phyloP scores from a whole-genome alignment of 2,329 filamentous ascomycete species.

The Fusarium sp. region DNA sequence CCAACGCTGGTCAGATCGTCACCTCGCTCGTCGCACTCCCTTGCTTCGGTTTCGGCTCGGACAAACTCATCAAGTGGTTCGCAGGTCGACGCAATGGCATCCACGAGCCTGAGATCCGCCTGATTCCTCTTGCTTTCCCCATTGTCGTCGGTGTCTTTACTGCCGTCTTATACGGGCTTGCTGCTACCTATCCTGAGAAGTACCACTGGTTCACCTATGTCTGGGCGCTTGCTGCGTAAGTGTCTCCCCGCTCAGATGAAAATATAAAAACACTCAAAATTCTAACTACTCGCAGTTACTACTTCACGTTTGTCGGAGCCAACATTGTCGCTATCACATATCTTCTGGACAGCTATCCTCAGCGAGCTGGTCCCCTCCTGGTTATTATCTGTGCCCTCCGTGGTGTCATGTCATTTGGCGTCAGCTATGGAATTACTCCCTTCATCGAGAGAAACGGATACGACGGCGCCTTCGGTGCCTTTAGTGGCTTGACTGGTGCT shows the following conservation, averaged over 20 bases:
- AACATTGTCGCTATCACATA: conserved; percentile 38
- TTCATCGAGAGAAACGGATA: conserved; percentile 24
- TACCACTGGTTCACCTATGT: conserved; percentile 23
- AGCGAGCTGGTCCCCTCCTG: conserved; percentile 29
- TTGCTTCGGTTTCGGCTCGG: conserved; percentile 31
- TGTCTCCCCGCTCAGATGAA: not conserved
- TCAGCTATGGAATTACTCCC: conserved; percentile 33
- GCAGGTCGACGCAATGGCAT: conserved; percentile 30
- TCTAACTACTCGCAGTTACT: not conserved
- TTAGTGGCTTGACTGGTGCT: conserved; percentile 9
- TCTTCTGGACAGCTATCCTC: conserved; percentile 35
- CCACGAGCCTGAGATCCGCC: conserved; percentile 31
- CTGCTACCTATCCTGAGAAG: not conserved
- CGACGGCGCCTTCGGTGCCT: conserved; percentile 9
- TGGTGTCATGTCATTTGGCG: conserved; percentile 32
- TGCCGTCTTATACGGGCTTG: conserved; percentile 9
- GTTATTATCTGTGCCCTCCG: conserved; percentile 37
- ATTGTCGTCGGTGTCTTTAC: conserved; percentile 26
- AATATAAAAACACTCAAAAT: too few species aligned
- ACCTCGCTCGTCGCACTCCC: conserved; percentile 32
- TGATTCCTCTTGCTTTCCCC: conserved; percentile 33
- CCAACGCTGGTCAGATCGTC: conserved; percentile 34
- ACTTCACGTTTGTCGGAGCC: conserved; percentile 22
- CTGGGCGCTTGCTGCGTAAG: conserved; percentile 14
- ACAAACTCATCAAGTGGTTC: conserved; percentile 35